Evolutionary conservation across 208 protist genomes (phyloP).

Genomic region (Wallacemonas rigidus): DNA sequence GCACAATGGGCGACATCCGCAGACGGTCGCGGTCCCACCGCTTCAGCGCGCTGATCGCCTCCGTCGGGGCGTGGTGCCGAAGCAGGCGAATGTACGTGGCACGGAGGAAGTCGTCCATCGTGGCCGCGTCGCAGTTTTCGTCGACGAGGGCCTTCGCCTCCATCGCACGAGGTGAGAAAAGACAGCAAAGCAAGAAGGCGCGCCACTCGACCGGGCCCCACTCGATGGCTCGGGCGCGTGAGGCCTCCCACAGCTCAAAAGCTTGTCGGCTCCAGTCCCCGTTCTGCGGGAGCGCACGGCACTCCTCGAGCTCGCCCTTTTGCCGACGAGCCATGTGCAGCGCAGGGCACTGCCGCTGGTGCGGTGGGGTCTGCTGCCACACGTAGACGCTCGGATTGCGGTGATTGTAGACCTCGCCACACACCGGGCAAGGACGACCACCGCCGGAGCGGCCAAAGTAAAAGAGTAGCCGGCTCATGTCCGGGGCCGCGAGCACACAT

Average conservation of each 20-base stretch:
- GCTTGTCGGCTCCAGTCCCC: conserved; percentile 72
- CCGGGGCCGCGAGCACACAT: conserved; percentile 87
- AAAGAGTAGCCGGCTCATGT: conserved; percentile 90
- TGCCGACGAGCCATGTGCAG: conserved; percentile 54
- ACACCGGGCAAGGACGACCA: conserved; percentile 74
- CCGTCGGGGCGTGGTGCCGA: conserved; percentile 70
- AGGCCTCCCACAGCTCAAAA: conserved; percentile 70
- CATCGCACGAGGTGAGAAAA: conserved; percentile 72
- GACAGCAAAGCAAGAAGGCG: conserved; percentile 83
- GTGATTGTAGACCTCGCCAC: conserved; percentile 87
- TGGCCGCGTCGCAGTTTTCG: conserved; percentile 29
- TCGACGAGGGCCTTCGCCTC: conserved; percentile 71
- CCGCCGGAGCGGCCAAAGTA: conserved; percentile 83
- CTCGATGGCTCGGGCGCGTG: conserved; percentile 67
- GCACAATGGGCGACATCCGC: conserved; percentile 71
- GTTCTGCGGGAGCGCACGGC: conserved; percentile 69
- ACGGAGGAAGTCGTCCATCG: conserved; percentile 88
- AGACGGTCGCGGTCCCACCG: conserved; percentile 35
- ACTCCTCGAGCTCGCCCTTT: conserved; percentile 85
- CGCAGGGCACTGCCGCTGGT: conserved; percentile 80
- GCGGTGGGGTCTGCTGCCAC: conserved; percentile 80
- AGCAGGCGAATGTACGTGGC: conserved; percentile 77
- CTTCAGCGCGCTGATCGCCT: conserved; percentile 38
- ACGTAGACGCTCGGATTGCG: conserved; percentile 79
- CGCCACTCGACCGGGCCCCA: conserved; percentile 89